Evolutionary conservation across 306 rosid species (phyloP), one percentile per base, ranked within the genome.

Genomic region (Acacia acuminata): DNA sequence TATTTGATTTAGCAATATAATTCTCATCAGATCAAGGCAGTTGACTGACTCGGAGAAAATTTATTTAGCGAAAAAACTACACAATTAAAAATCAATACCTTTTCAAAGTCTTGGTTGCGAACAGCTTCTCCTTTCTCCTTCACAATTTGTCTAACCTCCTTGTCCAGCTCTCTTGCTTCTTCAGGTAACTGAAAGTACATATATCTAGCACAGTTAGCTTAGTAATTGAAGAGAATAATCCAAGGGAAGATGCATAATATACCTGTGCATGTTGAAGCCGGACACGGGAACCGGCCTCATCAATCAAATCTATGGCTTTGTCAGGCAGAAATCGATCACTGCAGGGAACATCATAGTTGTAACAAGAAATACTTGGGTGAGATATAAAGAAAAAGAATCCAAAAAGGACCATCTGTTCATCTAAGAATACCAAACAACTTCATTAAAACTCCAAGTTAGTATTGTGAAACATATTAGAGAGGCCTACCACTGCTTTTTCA

Each of bases 281-380:
- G 60, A 94, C 98, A 11, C 97, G 91, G 53, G 98, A 94, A 76
- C 98, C 98, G 76, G 98, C 98, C 86, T 94, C 98, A 80, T 94
- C 98, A 90, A 94, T 69, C 88, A 94, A 91, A 84, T 94, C 98
- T 42, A 94, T 94, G 53, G 98, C 98, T 75, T 94, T 94, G 84
- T 94, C 98, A 4, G 98, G 98, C 86, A 94, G 86, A 84, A 94
- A 94, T 4, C 97, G 97, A 72, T 94, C 98, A 86, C 98, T 94
- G 90, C 84, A 84, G 58, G 50, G 48, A 24, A 58, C 27, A 67
- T 14, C 47, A 81, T 60, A 15, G 64, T 50, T 78, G 36, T 32
- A 87, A 66, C 56, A 75, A 75, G 45, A 25, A 56, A 80, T 56
- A 77, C 51, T 42, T 27, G 30, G 43, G 73, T 44, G 65, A 76